Evolutionary conservation across 805 yeast species (phyloP), one percentile per base, ranked within the genome.

Genomic region (Ogataea degrootiae): DNA sequence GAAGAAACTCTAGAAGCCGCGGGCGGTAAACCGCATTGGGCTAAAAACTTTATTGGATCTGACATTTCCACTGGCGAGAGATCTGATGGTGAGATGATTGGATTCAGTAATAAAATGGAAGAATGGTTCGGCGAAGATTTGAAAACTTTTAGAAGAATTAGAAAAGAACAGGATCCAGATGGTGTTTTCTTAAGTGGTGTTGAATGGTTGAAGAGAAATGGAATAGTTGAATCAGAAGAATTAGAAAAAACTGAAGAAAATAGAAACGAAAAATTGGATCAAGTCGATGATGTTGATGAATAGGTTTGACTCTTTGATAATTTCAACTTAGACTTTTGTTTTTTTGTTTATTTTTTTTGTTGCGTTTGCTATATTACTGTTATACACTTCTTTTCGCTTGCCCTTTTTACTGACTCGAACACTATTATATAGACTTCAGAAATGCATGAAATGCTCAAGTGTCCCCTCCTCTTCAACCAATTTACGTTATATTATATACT

Each of bases 1-100:
- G 99, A 92, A 67, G 77, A 79, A 45, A 78, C 88, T 1, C 72
- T 91, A 74, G 75, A 74, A 43, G 81, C 79, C 26, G 90, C 85
- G 29, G 90, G 86, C 35, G 99, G 99, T 39, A 87, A 83, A 64
- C 99, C 99, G 2, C 99, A 92, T 66, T 92, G 99, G 99, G 99
- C 99, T 16, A 92, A 92, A 73, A 91, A 90, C 67, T 92, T 89
- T 65, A 72, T 87, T 47, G 96, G 96, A 1, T 69, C 77, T 3
- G 65, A 41, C 50, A 64, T 52, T 43, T 51, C 37, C 58, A 51
- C 39, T 58, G 61, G 60, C 2, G 77, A 74, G 38, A 68, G 70
- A 45, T 81, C 77, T 49, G 83, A 79, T 52, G 85, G 83, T 52
- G 82, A 85, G 50, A 87, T 89, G 94, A 74, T 82, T 57, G 97